Evolutionary conservation across 2,329 filamentous ascomycete species (phyloP).

Genomic region (Cercospora citrullina): DNA sequence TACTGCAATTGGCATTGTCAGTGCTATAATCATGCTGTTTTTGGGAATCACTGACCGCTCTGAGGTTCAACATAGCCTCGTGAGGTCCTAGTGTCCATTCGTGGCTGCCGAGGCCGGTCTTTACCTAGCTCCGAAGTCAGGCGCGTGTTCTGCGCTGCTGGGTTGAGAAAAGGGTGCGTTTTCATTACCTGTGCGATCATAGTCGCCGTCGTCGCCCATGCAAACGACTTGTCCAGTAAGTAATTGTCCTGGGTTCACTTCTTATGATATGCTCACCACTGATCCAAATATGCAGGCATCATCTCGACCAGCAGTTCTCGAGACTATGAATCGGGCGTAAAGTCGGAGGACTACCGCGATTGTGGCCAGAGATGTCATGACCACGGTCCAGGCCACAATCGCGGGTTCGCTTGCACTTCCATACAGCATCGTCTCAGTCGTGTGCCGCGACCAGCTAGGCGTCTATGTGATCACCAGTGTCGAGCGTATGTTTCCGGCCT

Average conservation of each 20-base stretch:
- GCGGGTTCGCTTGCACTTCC: slow-evolving; percentile 4
- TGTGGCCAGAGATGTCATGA: slow-evolving; percentile 27
- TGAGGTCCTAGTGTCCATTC: slow-evolving; percentile 5
- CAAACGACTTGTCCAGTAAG: background rate
- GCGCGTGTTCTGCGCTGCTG: background rate
- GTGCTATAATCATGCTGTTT: background rate
- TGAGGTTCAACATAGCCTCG: slow-evolving; percentile 8
- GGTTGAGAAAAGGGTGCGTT: background rate
- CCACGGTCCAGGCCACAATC: slow-evolving; percentile 26
- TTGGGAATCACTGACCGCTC: background rate
- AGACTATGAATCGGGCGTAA: slow-evolving; percentile 15
- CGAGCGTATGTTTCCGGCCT: background rate
- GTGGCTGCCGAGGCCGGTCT: slow-evolving; percentile 14
- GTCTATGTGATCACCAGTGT: background rate
- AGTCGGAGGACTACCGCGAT: slow-evolving; percentile 24
- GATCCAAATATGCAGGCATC: slow-evolving; percentile 15
- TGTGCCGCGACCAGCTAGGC: background rate
- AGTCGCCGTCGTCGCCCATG: background rate
- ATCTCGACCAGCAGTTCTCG: slow-evolving; percentile 16
- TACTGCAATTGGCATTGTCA: background rate
- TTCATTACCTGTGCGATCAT: background rate
- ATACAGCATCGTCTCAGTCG: background rate
- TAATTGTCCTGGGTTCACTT: too few relatives aligned
- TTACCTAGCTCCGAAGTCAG: slow-evolving; percentile 1
- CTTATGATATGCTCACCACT: background rate